Base-by-base conservation (phyloP, 2,329 filamentous ascomycete genomes). In the Trichoderma atrobrunneum region DNA sequence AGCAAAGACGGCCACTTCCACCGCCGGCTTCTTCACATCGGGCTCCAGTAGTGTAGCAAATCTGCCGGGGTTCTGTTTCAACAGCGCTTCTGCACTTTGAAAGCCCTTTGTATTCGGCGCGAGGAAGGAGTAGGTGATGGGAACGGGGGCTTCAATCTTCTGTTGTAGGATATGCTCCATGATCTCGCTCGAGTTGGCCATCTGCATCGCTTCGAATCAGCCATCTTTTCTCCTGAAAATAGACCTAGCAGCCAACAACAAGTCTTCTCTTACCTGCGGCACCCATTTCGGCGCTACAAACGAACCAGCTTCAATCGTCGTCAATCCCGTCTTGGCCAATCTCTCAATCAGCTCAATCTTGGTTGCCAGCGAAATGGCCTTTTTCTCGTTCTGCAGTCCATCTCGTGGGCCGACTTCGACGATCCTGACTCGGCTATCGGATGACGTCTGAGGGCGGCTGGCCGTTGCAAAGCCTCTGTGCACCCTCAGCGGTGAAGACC, bases 211-310 rank as follows among this genome's bases (percentile, higher is more conserved):
- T 24, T 73, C 26, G 8, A 60, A 12, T 77, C 70, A 77, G 73
- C 8, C 30, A 11, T 36, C 24, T 21, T 21, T 2, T 24, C 48
- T 56, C 66, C 2, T 16, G n/a, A 21, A 51, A 34, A 10, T 8
- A 43, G 7, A 28, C 24, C 36, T 6, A 28, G n/a, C 14, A 16
- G 28, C 12, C 28, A 7, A 36, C 14, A 12, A 3, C 14, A 7
- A 7, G 21, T 2, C 26, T 3, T 24, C 63, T 10, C 79, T 74
- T 77, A 93, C 89, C 86, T 96, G 94, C 4, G 94, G 93, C 64
- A 95, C 91, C 88, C 92, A 95, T 88, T 93, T 94, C 1, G 93
- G 92, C 61, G 92, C 89, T 11, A 97, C 93, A 78, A 97, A 94
- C 1, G 92, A 93, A 1, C 93, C 94, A 21, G 92, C 90, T 80